Evolutionary conservation across 352 stramenopile species (phyloP), one percentile per base, ranked within the genome.

Genomic region (Phytophthora melonis): DNA sequence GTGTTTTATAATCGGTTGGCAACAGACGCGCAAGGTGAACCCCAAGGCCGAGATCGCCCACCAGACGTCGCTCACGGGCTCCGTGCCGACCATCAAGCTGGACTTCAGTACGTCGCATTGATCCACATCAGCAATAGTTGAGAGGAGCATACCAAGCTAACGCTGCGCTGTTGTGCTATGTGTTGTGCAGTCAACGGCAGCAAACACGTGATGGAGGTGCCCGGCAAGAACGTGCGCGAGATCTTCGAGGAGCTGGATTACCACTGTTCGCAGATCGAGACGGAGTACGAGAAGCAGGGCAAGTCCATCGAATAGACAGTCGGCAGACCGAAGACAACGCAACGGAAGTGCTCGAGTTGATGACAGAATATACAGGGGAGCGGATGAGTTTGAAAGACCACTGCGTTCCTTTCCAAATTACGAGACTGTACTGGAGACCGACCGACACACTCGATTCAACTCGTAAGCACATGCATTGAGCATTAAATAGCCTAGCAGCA

Each of bases 161-260:
- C 18, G 18, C 7, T 66, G 16, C 6, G 27, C 25, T 45, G 19
- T 18, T 25, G n/a, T 59, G 2, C 43, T 11, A 10, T 21, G 19
- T 14, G 63, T 1, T 56, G 19, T 77, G 53, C 60, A 96, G 89
- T 96, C 69, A 91, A 95, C 73, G 87, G 88, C 63, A 89, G 75
- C 45, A 92, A 93, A 76, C 75, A 94, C 59, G 70, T 75, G 53
- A 75, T 95, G 45, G 83, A 92, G 55, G 88, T 94, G 14, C 81
- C 86, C 19, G 69, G 72, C 79, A 92, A 92, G 76, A 89, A 91
- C 50, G 86, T 96, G 50, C 81, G 84, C 68, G 89, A 93, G 36
- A 96, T 96, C 73, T 94, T 94, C 61, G 89, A 95, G 25, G 85
- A 95, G 25, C 74, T 96, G 55, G 89, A 96, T 72, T 91, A 85